phyloP scores from a whole-genome alignment of 148 eudicot species.

The Bassia scoparia region DNA sequence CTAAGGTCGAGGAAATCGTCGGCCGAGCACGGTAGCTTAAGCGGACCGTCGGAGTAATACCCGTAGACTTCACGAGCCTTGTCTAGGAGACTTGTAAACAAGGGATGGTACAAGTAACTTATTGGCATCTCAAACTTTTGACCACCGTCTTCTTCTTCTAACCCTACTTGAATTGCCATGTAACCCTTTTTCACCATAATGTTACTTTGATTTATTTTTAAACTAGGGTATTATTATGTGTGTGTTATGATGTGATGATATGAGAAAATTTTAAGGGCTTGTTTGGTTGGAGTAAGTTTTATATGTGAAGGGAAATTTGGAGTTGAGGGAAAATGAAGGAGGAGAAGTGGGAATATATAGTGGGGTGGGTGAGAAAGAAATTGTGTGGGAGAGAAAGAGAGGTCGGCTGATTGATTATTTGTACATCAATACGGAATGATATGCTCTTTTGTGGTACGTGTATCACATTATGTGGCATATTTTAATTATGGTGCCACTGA shows the following conservation, averaged over 20 bases:
- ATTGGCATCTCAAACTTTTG: slow-evolving; percentile 47
- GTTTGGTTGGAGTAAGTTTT: no score
- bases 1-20: slow-evolving; percentile 46
- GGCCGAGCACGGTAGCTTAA: slow-evolving; percentile 47
- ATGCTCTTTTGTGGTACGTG: not conserved
- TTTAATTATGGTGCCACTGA: not conserved
- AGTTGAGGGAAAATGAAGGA: not conserved
- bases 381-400: slow-evolving; percentile 4
- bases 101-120: slow-evolving; percentile 45
- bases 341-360: slow-evolving; percentile 19
- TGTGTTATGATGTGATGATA: not conserved
- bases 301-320: not conserved
- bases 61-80: slow-evolving; percentile 49
- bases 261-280: not conserved
- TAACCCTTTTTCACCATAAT: slow-evolving; percentile 43
- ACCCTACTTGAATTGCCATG: slow-evolving; percentile 40
- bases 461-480: slow-evolving; percentile 1
- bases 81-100: slow-evolving; percentile 36
- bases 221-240: no score
- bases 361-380: not conserved
- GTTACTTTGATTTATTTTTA: not conserved
- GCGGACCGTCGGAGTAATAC: slow-evolving; percentile 44
- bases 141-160: slow-evolving; percentile 24
- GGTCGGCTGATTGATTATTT: slow-evolving; percentile 8
- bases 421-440: slow-evolving; percentile 4